These are phyloP conservation scores for Tylopilus felleus DNA, from an alignment of 768 basidiomycete species.

Conservation along the genomic window DNA sequence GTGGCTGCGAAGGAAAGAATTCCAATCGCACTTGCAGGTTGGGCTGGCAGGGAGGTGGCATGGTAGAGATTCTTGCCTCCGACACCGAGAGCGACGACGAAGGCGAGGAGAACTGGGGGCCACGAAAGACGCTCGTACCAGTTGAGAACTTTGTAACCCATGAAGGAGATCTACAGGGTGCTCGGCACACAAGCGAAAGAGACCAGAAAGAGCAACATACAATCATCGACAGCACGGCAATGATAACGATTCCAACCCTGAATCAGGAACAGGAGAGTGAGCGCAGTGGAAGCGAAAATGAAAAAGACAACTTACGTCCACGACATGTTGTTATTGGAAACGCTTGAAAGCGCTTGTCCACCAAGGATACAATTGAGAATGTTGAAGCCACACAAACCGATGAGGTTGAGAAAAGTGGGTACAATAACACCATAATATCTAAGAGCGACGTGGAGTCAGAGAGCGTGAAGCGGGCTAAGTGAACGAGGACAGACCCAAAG, in stretches of 20 bases:
- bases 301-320: constrained; percentile 41
- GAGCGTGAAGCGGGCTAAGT: constrained; percentile 21
- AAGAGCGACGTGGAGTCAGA: not conserved
- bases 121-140: constrained; percentile 74
- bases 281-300: not conserved
- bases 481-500: constrained; percentile 46
- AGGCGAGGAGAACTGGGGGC: constrained; percentile 76
- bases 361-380: constrained; percentile 67
- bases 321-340: constrained; percentile 45
- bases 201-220: constrained; percentile 31
- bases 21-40: constrained; percentile 50
- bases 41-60: constrained; percentile 41
- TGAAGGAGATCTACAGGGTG: constrained; percentile 52
- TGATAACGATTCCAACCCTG: constrained; percentile 81
- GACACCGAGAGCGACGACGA: constrained; percentile 67
- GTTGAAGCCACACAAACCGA: constrained; percentile 61
- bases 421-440: constrained; percentile 54
- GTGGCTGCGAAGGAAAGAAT: constrained; percentile 67
- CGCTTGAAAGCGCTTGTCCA: constrained; percentile 61
- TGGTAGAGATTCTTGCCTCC: constrained; percentile 65
- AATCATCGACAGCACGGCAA: constrained; percentile 63
- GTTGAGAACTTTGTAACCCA: constrained; percentile 60
- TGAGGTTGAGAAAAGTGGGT: constrained; percentile 53
- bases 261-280: constrained; percentile 10
- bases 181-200: not conserved